Base-by-base conservation (phyloP, 106 monocot species). In the Hemerocallis citrina region DNA sequence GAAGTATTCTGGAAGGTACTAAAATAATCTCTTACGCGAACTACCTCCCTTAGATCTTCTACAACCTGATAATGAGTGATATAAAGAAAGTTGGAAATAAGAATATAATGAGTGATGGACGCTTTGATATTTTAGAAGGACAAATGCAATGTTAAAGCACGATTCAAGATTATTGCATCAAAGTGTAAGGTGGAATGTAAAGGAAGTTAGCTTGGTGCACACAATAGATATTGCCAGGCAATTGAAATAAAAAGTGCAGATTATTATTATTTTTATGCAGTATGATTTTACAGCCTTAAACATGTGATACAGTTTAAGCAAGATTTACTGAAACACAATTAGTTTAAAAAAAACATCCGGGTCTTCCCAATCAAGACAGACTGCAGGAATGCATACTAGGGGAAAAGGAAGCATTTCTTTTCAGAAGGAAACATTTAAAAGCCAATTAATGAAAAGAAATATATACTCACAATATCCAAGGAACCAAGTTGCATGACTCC, bases 401-500 rank as follows among this genome's bases (percentile, higher is more conserved):
- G 11, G 30, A 35, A 54, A 22, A 41, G 30, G 31, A 33, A 25
- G 4, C n/a, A n/a, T n/a, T n/a, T n/a, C n/a, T n/a, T n/a, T n/a
- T n/a, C n/a, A n/a, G n/a, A n/a, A n/a, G 35, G 24, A 17, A 0
- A 19, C 11, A 46, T 52, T 19, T 35, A 20, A 40, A 15, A 24
- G 5, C 7, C 1, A 17, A 46, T 52, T 29, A 33, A 32, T 36
- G 10, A 21, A 37, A 32, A 3, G 8, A 41, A n/a, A 63, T 6
- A 19, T 14, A 47, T 21, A 59, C 77, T 20, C 62, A 93, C 93
- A 85, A 36, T 58, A 67, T 82, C 64, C 41, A 88, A 54, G 20
- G 79, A 85, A 5, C 89, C 89, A 50, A 90, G 76, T 69, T 90
- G 81, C 34, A 90, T 52, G 36, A 90, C 81, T 34, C 89, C 89